Percentiles rank a stretch among this genome's conserved stretches.
Evolutionary conservation across 306 rosid species (phyloP).

Genomic region (Inga leiocalycina): DNA sequence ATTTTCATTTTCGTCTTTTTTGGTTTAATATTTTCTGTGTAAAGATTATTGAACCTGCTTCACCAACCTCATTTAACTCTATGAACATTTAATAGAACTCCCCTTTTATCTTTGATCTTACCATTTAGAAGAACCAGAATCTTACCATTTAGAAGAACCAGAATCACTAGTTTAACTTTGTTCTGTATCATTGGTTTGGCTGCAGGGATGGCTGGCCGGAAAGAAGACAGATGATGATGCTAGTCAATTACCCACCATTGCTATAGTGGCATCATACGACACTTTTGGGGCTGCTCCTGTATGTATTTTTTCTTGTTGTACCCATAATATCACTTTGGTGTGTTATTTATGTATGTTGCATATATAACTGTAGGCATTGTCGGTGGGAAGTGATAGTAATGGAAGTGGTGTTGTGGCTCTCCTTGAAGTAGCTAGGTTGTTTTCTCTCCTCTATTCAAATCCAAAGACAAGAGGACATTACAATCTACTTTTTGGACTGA

Average conservation of each 20-base stretch:
- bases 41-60: neutral
- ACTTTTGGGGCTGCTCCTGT: slow-evolving; percentile 99
- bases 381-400: slow-evolving; percentile 97
- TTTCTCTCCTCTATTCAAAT: slow-evolving; percentile 90
- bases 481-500: slow-evolving; percentile 91
- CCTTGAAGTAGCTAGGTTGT: slow-evolving; percentile 96
- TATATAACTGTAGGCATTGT: slow-evolving; percentile 66
- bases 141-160: neutral
- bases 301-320: slow-evolving; percentile 43
- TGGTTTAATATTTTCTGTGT: neutral
- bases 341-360: slow-evolving; percentile 35
- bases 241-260: slow-evolving; percentile 94
- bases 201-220: slow-evolving; percentile 98
- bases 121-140: neutral
- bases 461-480: slow-evolving; percentile 97
- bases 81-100: neutral
- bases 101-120: neutral
- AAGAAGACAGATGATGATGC: slow-evolving; percentile 82
- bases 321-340: slow-evolving; percentile 21
- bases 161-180: neutral
- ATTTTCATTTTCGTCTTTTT: neutral
- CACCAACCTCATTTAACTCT: neutral
- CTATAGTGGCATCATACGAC: slow-evolving; percentile 97
- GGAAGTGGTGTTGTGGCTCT: slow-evolving; percentile 98
- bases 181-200: slow-evolving; percentile 36